Evolutionary conservation across 2,329 filamentous ascomycete species (phyloP), one percentile per base, ranked within the genome.

Genomic region (Talaromyces pinophilus): DNA sequence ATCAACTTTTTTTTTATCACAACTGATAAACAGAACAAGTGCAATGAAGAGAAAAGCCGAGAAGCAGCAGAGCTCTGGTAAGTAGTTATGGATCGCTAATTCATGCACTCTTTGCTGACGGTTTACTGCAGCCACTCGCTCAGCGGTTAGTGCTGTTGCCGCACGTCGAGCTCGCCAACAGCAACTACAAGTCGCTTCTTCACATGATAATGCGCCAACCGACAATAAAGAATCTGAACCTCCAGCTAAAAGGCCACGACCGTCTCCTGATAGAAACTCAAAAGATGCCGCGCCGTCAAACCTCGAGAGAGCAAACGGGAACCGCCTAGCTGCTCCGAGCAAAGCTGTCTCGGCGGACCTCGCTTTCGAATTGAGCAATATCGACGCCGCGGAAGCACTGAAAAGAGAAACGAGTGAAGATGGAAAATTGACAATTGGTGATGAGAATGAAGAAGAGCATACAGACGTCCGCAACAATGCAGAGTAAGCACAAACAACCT

Each of bases 81-180:
- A 38, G 65, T 59, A 19, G 5, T 33, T 55, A 11, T 59, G 13
- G 8, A 25, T n/a, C 10, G n/a, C 25, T 3, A 13, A 54, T 28
- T 52, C 6, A 1, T 11, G 15, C n/a, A 11, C 30, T 28, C n/a
- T 19, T 33, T 13, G 66, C 66, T 67, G 13, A 67, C n/a, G 30
- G 7, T 13, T 50, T 33, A 19, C 1, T 8, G 35, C 28, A 68
- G 67, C 44, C 44, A 55, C 63, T 63, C 60, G 63, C 46, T 66
- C 63, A 15, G 64, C 67, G 19, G 70, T 81, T 67, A 81, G 79
- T 68, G 79, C 79, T 54, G 70, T 81, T 68, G 79, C 79, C 33
- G 79, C 79, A 67, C 79, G 79, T 71, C 79, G 74, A 75, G 77
- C 77, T 70, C 74, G 76, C 62, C 75, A 77, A 68, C 75, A 78